A percentile compares a stretch with the other conserved stretches of the same genome.
Conservation (phyloP, 441 rosid species). For the Macaranga tanarius region DNA sequence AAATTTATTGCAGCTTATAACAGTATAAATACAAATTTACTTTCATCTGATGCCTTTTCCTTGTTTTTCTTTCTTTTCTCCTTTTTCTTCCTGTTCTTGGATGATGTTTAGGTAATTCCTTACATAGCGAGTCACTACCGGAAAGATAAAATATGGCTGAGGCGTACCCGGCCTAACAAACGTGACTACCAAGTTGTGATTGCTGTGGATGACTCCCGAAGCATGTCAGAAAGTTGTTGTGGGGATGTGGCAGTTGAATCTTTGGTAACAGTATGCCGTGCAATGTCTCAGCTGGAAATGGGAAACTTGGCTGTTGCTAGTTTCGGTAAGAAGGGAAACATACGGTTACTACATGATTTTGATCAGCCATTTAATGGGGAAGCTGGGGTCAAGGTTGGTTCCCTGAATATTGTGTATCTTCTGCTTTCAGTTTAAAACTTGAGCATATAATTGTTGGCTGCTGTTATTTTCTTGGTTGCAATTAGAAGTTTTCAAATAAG, state of each 20-base stretch:
- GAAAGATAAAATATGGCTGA: slow-evolving; percentile 94
- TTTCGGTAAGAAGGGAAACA: slow-evolving; percentile 85
- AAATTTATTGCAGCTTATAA: too few relatives aligned
- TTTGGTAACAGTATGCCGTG: slow-evolving; percentile 90
- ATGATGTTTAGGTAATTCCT: slow-evolving; percentile 61
- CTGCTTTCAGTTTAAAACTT: not conserved
- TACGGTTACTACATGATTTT: slow-evolving; percentile 82
- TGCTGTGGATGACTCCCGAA: slow-evolving; percentile 93
- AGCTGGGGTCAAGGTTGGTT: slow-evolving; percentile 78
- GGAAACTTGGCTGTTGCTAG: slow-evolving; percentile 93
- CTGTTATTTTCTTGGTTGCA: not conserved
- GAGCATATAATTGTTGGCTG: not conserved
- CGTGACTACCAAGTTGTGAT: slow-evolving; percentile 95
- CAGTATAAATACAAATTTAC: too few relatives aligned
- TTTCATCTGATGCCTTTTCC: slow-evolving; percentile 3
- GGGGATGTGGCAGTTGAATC: slow-evolving; percentile 90
- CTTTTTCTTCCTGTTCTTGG: slow-evolving; percentile 13
- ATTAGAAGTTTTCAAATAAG: not conserved
- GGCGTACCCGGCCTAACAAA: slow-evolving; percentile 94
- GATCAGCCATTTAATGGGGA: slow-evolving; percentile 84
- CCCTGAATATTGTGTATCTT: not conserved
- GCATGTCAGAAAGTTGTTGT: slow-evolving; percentile 92
- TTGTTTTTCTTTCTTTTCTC: not conserved
- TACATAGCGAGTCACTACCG: slow-evolving; percentile 96
- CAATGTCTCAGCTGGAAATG: slow-evolving; percentile 94